Evolutionary conservation across 73 alveolate genomes (phyloP).

Genomic region (Durusdinium trenchii): DNA sequence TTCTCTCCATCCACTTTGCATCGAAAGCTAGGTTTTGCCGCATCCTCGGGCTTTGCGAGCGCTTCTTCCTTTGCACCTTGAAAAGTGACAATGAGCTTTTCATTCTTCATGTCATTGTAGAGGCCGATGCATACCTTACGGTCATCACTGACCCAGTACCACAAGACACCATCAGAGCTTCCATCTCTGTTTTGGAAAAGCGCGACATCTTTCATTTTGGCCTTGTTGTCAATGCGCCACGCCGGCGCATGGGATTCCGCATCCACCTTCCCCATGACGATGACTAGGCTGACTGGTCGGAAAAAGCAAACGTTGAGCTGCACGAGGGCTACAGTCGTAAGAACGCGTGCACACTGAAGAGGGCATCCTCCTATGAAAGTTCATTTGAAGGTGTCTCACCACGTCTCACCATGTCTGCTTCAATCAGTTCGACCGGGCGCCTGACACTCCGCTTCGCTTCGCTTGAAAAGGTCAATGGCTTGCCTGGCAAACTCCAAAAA

Average conservation of each 20-base stretch:
- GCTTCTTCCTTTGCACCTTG: slow-evolving; percentile 35
- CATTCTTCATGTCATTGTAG: slow-evolving; percentile 34
- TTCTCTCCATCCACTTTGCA: slow-evolving; percentile 31
- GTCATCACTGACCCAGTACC: slow-evolving; percentile 59
- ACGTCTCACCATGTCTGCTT: too few species aligned
- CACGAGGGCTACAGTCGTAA: too few species aligned
- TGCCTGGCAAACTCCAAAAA: too few species aligned
- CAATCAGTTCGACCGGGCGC: too few species aligned
- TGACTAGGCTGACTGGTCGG: too few species aligned
- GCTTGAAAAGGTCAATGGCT: too few species aligned
- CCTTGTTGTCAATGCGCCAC: slow-evolving; percentile 26
- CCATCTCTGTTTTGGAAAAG: slow-evolving; percentile 3
- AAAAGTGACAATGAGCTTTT: slow-evolving; percentile 5
- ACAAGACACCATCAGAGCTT: slow-evolving; percentile 28
- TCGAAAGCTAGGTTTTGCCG: neutral
- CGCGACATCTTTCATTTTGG: slow-evolving; percentile 20
- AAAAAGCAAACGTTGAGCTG: too few species aligned
- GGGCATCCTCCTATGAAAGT: too few species aligned
- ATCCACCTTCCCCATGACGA: slow-evolving; percentile 33
- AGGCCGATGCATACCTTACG: slow-evolving; percentile 54
- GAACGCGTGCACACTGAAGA: too few species aligned
- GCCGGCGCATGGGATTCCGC: slow-evolving; percentile 50
- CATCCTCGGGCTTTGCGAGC: slow-evolving; percentile 32
- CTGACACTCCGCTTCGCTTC: too few species aligned
- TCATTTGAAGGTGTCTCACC: too few species aligned